These are phyloP conservation scores for Fusarium poae DNA, from an alignment of 2,329 filamentous ascomycete genomes.

Conservation along the genomic window DNA sequence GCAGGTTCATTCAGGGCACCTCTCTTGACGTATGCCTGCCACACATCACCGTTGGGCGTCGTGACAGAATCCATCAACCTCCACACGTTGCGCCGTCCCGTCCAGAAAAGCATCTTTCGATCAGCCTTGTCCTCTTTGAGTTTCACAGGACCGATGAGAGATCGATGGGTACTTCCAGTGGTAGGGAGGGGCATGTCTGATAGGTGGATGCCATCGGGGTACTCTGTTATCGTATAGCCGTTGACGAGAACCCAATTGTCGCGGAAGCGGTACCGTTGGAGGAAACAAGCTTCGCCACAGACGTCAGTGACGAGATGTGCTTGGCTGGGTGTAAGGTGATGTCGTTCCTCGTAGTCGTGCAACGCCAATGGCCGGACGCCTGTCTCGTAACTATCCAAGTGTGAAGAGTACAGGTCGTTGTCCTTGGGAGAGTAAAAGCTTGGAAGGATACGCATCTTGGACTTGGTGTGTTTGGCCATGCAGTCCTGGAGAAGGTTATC, in stretches of 20 bases:
- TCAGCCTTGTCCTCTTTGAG: constrained; percentile 51
- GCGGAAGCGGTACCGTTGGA: constrained; percentile 61
- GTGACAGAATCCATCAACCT: constrained; percentile 56
- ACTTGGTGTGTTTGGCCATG: constrained; percentile 52
- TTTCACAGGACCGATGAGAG: constrained; percentile 50
- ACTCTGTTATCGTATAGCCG: constrained; percentile 60
- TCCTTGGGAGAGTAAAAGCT: constrained; percentile 58
- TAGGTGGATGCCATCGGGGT: constrained; percentile 55
- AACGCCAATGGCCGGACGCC: constrained; percentile 58
- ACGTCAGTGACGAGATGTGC: constrained; percentile 59
- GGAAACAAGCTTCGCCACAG: constrained; percentile 62
- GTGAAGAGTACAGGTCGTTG: constrained; percentile 48
- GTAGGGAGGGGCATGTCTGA: constrained; percentile 38
- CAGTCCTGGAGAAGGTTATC: constrained; percentile 59
- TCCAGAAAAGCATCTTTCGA: constrained; percentile 54
- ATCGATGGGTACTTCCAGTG: constrained; percentile 21
- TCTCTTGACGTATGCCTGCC: constrained; percentile 62
- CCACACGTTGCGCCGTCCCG: constrained; percentile 57
- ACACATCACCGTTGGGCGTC: constrained; percentile 55
- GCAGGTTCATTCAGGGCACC: constrained; percentile 29
- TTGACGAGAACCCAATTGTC: constrained; percentile 64
- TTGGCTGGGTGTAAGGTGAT: constrained; percentile 56
- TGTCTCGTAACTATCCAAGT: constrained; percentile 54
- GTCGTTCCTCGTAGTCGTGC: constrained; percentile 56
- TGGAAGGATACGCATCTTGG: constrained; percentile 58